Base-by-base conservation (phyloP, 441 rosid species). In the Bruguiera hainesii region DNA sequence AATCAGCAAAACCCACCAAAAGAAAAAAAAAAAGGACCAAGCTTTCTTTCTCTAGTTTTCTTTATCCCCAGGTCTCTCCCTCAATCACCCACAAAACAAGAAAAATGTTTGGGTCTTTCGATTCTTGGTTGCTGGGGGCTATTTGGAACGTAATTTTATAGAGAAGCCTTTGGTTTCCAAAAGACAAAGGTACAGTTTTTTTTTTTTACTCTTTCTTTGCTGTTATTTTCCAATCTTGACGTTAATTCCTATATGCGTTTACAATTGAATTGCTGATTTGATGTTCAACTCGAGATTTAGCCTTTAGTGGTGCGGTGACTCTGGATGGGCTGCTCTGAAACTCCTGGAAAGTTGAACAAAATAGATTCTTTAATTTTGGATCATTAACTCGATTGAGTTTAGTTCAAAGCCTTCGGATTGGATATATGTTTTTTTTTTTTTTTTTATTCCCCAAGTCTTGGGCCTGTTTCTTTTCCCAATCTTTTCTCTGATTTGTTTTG, bases 321-420 rank as follows among this genome's bases (percentile, higher is more conserved):
- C 42, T 30, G 52, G 42, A 39, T 37, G 37, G 23, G 6, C 29
- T 39, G 55, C 61, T 61, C 18, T 61, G 42, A 49, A 20, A 50
- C 21, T 30, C 16, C 15, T 11, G 30, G 5, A 60, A 15, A 48
- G 49, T 50, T 61, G n/a, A 37, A 33, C 5, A 23, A 23, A 55
- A 30, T 19, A 6, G 30, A 53, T 39, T 29, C 48, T 42, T 37
- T 37, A 10, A 37, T 37, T 37, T 10, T 42, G 48, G 5, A 42
- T 1, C 5, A 13, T 62, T 23, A 15, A 13, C 62, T 69, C 1
- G 50, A 15, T 69, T 39, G 55, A 69, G 61, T 49, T 58, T 30
- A 2, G 13, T 29, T 58, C 8, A 4, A 57, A 28, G 7, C 2
- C 1, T 68, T 26, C 56, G 9, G 48, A 42, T 26, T 7, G 57